Conservation (phyloP, 345 rosid species). For the Populus pruinosa region DNA sequence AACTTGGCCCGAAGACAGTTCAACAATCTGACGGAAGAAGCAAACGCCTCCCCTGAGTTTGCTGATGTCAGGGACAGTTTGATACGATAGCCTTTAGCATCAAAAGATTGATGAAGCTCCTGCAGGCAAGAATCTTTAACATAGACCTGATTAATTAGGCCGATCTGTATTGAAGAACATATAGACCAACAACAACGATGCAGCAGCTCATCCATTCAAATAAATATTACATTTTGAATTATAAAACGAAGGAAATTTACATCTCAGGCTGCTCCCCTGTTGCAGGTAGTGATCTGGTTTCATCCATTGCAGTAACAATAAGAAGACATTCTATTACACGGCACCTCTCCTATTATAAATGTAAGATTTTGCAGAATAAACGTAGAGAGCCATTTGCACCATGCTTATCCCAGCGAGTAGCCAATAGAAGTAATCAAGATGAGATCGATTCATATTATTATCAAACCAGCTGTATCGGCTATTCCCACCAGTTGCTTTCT, state of each 20-base stretch:
- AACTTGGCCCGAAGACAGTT: too few species aligned
- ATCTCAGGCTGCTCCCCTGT: background rate
- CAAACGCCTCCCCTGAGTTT: too few species aligned
- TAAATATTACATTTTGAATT: background rate
- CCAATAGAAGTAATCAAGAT: constrained; percentile 22
- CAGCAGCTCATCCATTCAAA: background rate
- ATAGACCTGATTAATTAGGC: too few species aligned
- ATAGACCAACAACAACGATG: background rate
- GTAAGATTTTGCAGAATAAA: constrained; percentile 7
- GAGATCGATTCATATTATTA: constrained; percentile 18
- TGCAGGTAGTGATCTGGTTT: background rate
- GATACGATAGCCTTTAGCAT: too few species aligned
- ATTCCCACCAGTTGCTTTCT: constrained; percentile 13
- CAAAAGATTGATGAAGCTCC: too few species aligned
- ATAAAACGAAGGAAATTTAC: too few species aligned
- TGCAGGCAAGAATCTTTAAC: too few species aligned
- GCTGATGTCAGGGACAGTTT: too few species aligned
- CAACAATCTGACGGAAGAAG: too few species aligned
- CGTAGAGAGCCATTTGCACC: background rate
- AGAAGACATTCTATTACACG: background rate
- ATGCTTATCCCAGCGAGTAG: constrained; percentile 9
- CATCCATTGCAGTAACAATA: background rate
- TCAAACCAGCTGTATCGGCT: constrained; percentile 19
- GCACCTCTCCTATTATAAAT: background rate
- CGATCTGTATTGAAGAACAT: background rate